phyloP scores from a whole-genome alignment of 1,284 basidiomycete species.

The Cutaneotrichosporon daszewskae region DNA sequence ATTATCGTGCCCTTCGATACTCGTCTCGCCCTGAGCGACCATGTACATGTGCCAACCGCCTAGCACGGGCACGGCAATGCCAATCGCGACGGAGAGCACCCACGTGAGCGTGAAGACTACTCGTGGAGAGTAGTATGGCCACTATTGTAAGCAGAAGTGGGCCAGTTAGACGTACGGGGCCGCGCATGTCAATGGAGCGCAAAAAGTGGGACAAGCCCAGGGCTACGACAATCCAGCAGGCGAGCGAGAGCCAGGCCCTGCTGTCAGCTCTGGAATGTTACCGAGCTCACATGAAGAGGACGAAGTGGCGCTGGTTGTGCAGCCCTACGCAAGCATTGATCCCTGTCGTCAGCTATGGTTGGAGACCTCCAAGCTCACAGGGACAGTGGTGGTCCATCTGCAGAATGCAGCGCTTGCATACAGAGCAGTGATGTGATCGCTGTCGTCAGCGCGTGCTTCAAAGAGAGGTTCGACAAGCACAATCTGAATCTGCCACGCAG shows the following conservation, averaged over 20 bases:
- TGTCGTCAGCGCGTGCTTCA: conserved; percentile 44
- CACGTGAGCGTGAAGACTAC: conserved; percentile 67
- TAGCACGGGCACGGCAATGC: conserved; percentile 74
- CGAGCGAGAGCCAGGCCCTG: conserved; percentile 67
- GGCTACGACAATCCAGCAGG: conserved; percentile 56
- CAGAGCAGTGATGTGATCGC: conserved; percentile 90
- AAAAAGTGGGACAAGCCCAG: conserved; percentile 59
- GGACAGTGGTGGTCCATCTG: conserved; percentile 96
- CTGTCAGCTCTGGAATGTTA: conserved; percentile 47
- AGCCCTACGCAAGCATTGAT: conserved; percentile 95
- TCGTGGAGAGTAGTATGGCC: conserved; percentile 63
- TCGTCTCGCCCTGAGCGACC: conserved; percentile 73
- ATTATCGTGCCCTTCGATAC: conserved; percentile 86
- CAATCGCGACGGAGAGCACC: conserved; percentile 65
- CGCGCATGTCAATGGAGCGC: conserved; percentile 55
- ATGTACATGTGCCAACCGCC: conserved; percentile 72
- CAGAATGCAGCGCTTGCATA: conserved; percentile 85
- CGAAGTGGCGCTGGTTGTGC: conserved; percentile 91
- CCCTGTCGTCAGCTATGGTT: conserved; percentile 55
- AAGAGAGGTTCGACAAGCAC: not conserved
- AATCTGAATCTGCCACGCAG: not conserved
- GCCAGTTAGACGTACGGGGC: not conserved
- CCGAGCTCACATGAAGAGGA: conserved; percentile 76
- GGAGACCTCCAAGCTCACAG: conserved; percentile 52
- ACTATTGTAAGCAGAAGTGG: conserved; percentile 44